Evolutionary conservation across 2,329 filamentous ascomycete species (phyloP).

Genomic region (Nemania sp.): DNA sequence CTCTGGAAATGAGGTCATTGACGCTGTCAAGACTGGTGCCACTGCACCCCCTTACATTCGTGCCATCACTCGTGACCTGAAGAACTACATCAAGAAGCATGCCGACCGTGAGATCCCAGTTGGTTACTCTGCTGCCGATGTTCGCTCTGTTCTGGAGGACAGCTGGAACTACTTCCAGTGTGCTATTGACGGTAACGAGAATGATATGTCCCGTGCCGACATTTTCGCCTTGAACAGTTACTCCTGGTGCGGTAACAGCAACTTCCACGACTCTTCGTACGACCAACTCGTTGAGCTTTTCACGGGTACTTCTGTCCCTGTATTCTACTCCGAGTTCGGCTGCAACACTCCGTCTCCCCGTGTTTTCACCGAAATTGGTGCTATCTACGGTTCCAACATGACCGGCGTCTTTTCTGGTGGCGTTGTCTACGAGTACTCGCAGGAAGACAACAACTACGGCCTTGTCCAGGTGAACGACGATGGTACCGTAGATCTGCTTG

Average conservation of each 20-base stretch:
- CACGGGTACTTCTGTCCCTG: conserved; percentile 72
- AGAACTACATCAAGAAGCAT: conserved; percentile 82
- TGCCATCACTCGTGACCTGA: conserved; percentile 82
- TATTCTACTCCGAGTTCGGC: conserved; percentile 86
- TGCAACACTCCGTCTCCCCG: conserved; percentile 80
- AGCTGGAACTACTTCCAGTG: conserved; percentile 83
- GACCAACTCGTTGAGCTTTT: conserved; percentile 74
- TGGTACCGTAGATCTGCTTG: conserved; percentile 67
- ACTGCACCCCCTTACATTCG: conserved; percentile 76
- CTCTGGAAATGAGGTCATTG: conserved; percentile 83
- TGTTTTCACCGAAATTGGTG: conserved; percentile 78
- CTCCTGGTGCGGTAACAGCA: conserved; percentile 77
- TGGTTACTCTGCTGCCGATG: conserved; percentile 84
- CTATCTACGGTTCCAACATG: conserved; percentile 80
- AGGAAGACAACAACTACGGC: conserved; percentile 75
- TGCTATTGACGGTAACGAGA: conserved; percentile 63
- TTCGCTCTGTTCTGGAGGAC: conserved; percentile 78
- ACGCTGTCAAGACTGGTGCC: conserved; percentile 69
- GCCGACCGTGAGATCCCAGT: conserved; percentile 77
- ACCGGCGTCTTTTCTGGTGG: conserved; percentile 76
- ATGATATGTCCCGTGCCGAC: conserved; percentile 74
- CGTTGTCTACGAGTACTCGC: conserved; percentile 83
- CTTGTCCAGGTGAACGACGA: conserved; percentile 72
- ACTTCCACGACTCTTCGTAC: conserved; percentile 72
- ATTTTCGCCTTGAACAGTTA: conserved; percentile 84